Evolutionary conservation across 768 basidiomycete species (phyloP), one percentile per base, ranked within the genome.

Genomic region (Termitomyces sp.): DNA sequence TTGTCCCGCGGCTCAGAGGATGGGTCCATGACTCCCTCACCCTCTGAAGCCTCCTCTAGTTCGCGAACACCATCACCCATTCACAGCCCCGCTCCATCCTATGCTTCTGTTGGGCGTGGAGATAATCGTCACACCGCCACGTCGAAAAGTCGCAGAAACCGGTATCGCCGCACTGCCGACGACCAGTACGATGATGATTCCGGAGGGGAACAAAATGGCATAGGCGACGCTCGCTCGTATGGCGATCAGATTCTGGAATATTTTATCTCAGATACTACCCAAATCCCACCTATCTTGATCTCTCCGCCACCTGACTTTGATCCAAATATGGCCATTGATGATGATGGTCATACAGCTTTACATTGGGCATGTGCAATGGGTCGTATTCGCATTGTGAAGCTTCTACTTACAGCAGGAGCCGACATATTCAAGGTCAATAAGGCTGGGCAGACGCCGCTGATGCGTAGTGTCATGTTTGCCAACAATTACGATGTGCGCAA

Each of bases 281-380:
- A 93, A 65, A 85, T 95, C 30, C 97, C 97, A 9, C 78, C 82
- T 22, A 75, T 97, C 55, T 85, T 99, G 62, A 85, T 96, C 57
- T 80, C 80, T 40, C 97, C 94, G 15, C 94, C 96, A 5, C 66
- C 81, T 40, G 90, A 97, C 70, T 95, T 97, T 67, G 93, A 98
- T 68, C 85, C 97, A 12, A 93, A 98, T 64, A 89, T 94, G 77
- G 85, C 88, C 34, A 98, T 99, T 58, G 97, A 99, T 72, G 97
- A 98, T 59, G 97, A 99, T 66, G 93, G 93, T 0, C 97, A 99
- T 68, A 97, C 95, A 0, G 85, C 97, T 21, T 74, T 99, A 14
- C 97, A 99, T 63, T 99, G 97, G 97, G 96, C 95, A 3, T 95
- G 93, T 64, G 97, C 97, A 11, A 98, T 99, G 96, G 97, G 97